Conservation (phyloP, 495 filamentous ascomycete genomes). For the Schizothecium vesticola region DNA sequence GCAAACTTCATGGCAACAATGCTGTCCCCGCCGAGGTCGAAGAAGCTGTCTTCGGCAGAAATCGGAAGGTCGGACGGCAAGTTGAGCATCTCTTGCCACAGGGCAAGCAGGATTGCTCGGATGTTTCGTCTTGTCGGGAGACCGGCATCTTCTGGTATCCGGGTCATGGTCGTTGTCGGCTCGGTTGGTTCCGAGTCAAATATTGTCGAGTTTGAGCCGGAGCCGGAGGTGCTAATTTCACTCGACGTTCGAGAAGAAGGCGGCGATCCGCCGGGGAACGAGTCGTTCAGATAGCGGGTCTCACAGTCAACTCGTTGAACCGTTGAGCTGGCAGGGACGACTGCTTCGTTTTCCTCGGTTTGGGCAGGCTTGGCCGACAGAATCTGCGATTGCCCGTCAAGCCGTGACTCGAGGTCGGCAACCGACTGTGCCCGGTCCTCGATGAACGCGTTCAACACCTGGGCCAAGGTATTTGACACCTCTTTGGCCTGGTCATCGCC, state of each 20-base stretch:
- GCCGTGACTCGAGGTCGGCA: slow-evolving; percentile 5
- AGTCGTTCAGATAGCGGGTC: neutral
- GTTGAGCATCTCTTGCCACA: slow-evolving; percentile 26
- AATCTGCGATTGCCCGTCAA: slow-evolving; percentile 1
- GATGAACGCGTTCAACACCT: slow-evolving; percentile 41
- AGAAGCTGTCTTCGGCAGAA: slow-evolving; percentile 48
- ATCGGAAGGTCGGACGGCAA: slow-evolving; percentile 26
- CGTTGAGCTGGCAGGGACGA: neutral
- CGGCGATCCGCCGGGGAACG: neutral
- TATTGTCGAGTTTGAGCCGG: neutral
- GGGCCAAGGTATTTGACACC: slow-evolving; percentile 43
- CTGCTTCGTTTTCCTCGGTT: neutral
- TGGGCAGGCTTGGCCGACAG: neutral
- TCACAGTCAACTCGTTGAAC: neutral
- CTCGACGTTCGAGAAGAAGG: neutral
- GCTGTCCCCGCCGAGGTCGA: slow-evolving; percentile 56
- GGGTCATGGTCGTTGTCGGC: neutral
- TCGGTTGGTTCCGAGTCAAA: slow-evolving; percentile 1
- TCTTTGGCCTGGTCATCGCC: slow-evolving; percentile 40
- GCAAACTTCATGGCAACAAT: slow-evolving; percentile 63
- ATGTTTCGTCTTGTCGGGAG: slow-evolving; percentile 2
- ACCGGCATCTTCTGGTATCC: neutral
- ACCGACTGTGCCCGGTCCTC: slow-evolving; percentile 7
- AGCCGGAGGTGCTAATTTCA: neutral
- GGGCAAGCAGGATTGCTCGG: slow-evolving; percentile 19